Evolutionary conservation across 148 eudicot genomes (phyloP), one percentile per base, ranked within the genome.

Genomic region (Rhododendron kiyosumense): DNA sequence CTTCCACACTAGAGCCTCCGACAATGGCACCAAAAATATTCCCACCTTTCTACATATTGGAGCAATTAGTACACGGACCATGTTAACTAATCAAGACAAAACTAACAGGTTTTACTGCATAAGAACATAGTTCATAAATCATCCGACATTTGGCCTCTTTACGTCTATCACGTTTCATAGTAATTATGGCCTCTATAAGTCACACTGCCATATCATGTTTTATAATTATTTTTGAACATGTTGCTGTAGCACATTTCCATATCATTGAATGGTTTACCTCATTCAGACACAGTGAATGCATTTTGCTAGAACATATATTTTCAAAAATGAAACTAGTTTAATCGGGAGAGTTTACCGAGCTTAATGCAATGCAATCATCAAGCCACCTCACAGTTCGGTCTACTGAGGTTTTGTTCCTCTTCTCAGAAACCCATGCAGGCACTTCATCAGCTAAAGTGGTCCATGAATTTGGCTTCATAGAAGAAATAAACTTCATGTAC

Each of bases 311-410:
- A 43, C 20, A 86, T n/a, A 28, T n/a, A 69, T 22, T 30, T 59
- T 7, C 22, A 59, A 18, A 14, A 63, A 45, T 46, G 43, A 49
- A 17, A 45, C 43, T 61, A n/a, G 38, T 28, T 78, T 20, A 17
- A 41, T 36, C 43, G 2, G 54, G 79, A 52, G 34, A 54, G 15
- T 30, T 81, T 89, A 94, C 93, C 90, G 87, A 36, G 84, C 83
- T 87, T 88, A 86, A 87, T 34, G 81, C 76, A 20, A 95, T 88
- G 92, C 98, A 95, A 34, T 95, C 95, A 78, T 95, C 97, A 73
- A 95, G 95, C 98, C 98, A 95, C 80, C 82, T 86, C 57, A 95
- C 57, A 78, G 98, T 94, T 80, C 98, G 94, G 83, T 94, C 96
- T 17, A 95, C 94, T 1, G 98, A 94, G 76, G 88, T 79, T 86